Percentiles rank a stretch among this genome's conserved stretches.
Conservation (phyloP, 208 protist species). For the Trypanosomatidae sp. region DNA sequence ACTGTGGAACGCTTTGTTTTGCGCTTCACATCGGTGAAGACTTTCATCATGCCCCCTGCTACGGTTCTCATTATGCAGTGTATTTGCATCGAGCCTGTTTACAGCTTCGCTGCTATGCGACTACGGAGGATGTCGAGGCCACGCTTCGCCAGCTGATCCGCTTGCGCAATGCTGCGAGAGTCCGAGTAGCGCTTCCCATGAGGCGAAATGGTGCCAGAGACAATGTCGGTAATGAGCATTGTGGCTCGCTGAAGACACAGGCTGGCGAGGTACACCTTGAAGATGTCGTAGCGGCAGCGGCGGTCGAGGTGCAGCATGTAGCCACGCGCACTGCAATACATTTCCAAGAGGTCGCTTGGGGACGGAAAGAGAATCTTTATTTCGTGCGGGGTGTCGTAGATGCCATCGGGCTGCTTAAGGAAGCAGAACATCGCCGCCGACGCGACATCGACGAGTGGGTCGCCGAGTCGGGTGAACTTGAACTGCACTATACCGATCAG, state of each 20-base stretch:
- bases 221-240: constrained; percentile 37
- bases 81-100: background rate
- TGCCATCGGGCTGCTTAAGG: constrained; percentile 46
- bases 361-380: constrained; percentile 61
- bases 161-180: constrained; percentile 45
- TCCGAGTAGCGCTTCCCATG: constrained; percentile 19
- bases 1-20: background rate
- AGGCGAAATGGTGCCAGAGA: background rate
- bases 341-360: constrained; percentile 53
- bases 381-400: constrained; percentile 42
- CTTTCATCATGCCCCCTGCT: background rate
- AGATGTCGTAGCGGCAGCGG: constrained; percentile 57
- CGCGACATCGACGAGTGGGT: constrained; percentile 73
- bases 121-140: constrained; percentile 52
- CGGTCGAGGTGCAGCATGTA: constrained; percentile 69
- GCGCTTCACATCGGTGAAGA: background rate
- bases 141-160: constrained; percentile 53
- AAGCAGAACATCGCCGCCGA: constrained; percentile 51
- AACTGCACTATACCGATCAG: constrained; percentile 57
- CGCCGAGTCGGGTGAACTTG: constrained; percentile 44
- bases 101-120: constrained; percentile 40
- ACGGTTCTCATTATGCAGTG: background rate
- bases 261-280: constrained; percentile 69
- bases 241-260: constrained; percentile 52
- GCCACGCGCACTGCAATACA: constrained; percentile 64